Evolutionary conservation across 768 basidiomycete genomes (phyloP), one percentile per base, ranked within the genome.

Genomic region (Mycena filopes): DNA sequence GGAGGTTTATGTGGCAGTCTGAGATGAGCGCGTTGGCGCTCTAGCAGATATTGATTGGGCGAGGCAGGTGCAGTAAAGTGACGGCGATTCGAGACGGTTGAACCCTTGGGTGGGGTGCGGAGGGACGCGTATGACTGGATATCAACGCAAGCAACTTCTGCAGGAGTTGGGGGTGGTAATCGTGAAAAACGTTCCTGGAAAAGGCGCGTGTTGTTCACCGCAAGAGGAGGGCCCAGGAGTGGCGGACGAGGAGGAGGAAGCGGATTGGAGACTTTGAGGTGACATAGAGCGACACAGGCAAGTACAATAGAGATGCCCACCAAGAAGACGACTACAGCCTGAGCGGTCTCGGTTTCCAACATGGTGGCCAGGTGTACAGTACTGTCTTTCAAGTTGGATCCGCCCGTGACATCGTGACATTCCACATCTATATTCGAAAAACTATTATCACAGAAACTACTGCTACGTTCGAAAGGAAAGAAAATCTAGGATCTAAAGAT

Each of bases 401-500:
- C 7, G 33, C 12, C 33, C 6, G 33, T 33, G 33, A 33, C 33
- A 33, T 33, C 33, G 33, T 33, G 33, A 33, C 7, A 20, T 11
- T 29, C 41, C 1, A 31, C 13, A 51, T 53, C 42, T 60, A 43
- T 31, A 60, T 31, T 43, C 49, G 40, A 60, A 41, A n/a, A 51
- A 29, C 59, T 53, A 61, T 61, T 61, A 45, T 13, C 51, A 47
- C 36, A 46, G 16, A 8, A 56, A 40, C 38, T 59, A 55, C n/a
- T n/a, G n/a, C n/a, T n/a, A n/a, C n/a, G n/a, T n/a, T n/a, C n/a
- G n/a, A n/a, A n/a, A n/a, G n/a, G n/a, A 20, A 26, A 50, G 21
- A 33, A 40, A 25, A 42, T 46, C 55, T 29, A 51, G 13, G 38
- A 51, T 57, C 55, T 68, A 94, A 73, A 51, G 13, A 38, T 45